phyloP scores from a whole-genome alignment of 306 rosid species.

The Styphnolobium japonicum region DNA sequence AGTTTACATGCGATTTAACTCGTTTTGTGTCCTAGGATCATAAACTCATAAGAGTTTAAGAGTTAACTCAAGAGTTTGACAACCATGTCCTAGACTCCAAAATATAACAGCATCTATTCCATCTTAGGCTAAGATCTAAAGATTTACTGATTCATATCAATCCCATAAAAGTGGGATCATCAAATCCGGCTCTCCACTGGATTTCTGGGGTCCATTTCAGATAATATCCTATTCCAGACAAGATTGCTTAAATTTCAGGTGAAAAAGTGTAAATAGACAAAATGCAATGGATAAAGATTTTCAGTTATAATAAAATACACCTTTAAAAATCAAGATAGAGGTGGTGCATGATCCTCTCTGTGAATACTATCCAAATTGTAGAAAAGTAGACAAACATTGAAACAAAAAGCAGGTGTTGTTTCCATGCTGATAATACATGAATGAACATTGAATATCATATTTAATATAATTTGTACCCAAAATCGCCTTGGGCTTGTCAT shows the following conservation, averaged over 20 bases:
- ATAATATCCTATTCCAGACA: not conserved
- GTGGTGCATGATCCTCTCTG: not conserved
- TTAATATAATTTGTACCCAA: slow-evolving; percentile 32
- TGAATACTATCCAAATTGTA: slow-evolving; percentile 16
- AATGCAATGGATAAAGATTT: not conserved
- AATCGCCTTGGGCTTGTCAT: slow-evolving; percentile 15
- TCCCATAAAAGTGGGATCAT: not conserved
- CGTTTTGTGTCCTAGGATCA: too few relatives aligned
- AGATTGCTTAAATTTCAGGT: not conserved
- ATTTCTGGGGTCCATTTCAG: not conserved
- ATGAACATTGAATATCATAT: slow-evolving; percentile 1
- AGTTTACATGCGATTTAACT: too few relatives aligned
- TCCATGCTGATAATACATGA: not conserved
- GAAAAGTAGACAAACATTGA: not conserved
- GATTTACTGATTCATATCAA: not conserved
- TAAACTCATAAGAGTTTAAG: too few relatives aligned
- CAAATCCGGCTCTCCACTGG: not conserved
- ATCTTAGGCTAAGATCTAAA: not conserved
- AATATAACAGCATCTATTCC: not conserved
- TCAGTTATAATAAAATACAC: not conserved
- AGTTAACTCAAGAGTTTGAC: too few relatives aligned
- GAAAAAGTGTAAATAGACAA: not conserved
- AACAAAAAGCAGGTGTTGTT: not conserved
- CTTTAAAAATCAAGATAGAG: not conserved
- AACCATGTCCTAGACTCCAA: too few relatives aligned